phyloP scores from a whole-genome alignment of 495 filamentous ascomycete species.

The Lophium mytilinum region DNA sequence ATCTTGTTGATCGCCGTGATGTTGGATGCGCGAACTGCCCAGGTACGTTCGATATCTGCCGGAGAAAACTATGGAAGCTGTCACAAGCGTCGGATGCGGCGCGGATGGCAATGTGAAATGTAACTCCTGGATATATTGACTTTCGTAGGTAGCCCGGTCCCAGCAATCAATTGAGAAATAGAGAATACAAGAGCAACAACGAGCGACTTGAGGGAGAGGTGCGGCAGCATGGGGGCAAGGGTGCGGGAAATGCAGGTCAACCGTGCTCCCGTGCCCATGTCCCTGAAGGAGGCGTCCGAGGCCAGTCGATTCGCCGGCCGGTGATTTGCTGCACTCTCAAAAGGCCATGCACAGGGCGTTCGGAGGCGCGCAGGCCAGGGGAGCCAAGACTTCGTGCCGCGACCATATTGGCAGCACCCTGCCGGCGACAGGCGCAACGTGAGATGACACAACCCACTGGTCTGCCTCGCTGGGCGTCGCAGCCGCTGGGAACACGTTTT shows the following conservation, averaged over 20 bases:
- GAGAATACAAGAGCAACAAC: background rate
- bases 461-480: slow-evolving; percentile 19
- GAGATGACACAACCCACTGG: background rate
- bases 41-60: too few species aligned
- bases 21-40: background rate
- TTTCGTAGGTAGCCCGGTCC: too few species aligned
- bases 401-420: background rate
- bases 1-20: slow-evolving; percentile 7
- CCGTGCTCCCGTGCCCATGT: slow-evolving; percentile 9
- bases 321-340: background rate
- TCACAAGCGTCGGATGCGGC: background rate
- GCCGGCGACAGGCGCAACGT: background rate
- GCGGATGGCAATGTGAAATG: background rate
- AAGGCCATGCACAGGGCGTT: background rate
- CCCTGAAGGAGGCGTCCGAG: slow-evolving; percentile 16
- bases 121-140: slow-evolving; percentile 14
- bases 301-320: background rate
- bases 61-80: too few species aligned
- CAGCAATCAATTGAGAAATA: background rate
- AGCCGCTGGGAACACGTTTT: slow-evolving; percentile 5
- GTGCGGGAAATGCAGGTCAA: slow-evolving; percentile 10
- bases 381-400: background rate
- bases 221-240: too few species aligned
- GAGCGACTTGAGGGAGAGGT: background rate
- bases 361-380: background rate